These are phyloP conservation scores for Chalciporus piperatoides DNA, from an alignment of 1,284 basidiomycete species.

Conservation along the genomic window DNA sequence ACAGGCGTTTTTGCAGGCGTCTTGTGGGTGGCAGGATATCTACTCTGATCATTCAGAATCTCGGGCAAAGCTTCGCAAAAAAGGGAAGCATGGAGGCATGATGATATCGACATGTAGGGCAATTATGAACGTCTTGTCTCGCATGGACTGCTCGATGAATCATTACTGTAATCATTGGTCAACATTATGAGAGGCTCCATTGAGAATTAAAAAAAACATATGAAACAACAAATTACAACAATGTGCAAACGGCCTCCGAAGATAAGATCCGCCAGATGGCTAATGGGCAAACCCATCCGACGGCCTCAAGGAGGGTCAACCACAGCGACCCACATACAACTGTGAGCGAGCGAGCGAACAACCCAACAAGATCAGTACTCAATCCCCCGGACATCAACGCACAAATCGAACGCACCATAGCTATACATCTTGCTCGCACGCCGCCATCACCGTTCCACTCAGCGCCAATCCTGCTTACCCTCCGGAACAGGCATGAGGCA, in stretches of 20 bases:
- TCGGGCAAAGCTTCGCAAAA: too few relatives aligned
- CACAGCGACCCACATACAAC: neutral
- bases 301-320: neutral
- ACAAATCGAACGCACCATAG: neutral
- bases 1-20: too few relatives aligned
- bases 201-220: neutral
- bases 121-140: too few relatives aligned
- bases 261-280: neutral
- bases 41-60: too few relatives aligned
- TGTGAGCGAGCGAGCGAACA: neutral
- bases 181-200: neutral
- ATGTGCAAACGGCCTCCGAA: neutral
- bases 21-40: too few relatives aligned
- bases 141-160: neutral
- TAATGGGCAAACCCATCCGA: neutral
- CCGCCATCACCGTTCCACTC: neutral
- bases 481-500: constrained; percentile 2
- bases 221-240: too few relatives aligned
- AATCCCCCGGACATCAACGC: neutral
- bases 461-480: neutral
- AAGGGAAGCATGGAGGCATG: too few relatives aligned
- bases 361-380: neutral
- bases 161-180: too few relatives aligned
- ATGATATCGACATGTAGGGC: too few relatives aligned
- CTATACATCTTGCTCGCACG: neutral